Conservation (phyloP, 1,284 basidiomycete species). For the Puccinia triticina region DNA sequence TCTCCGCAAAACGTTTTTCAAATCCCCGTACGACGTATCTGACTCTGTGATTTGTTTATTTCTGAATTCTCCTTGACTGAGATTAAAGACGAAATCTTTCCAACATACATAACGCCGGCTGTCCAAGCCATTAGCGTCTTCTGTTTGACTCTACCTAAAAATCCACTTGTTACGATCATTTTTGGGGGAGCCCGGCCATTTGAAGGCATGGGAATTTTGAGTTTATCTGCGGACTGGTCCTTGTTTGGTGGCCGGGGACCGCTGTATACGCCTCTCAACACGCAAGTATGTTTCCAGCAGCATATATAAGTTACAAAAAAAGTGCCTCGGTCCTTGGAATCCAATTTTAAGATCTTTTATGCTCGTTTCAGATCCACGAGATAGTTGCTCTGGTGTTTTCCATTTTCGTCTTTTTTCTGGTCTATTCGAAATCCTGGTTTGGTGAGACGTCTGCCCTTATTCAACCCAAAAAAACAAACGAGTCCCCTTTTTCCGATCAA, state of each 20-base stretch:
- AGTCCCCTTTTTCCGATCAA: too few species aligned
- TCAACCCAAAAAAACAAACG: too few species aligned
- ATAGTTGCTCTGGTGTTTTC: conserved; percentile 23
- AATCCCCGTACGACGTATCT: too few species aligned
- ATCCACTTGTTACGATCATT: neutral
- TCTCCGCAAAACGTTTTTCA: neutral
- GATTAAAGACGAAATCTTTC: conserved; percentile 29
- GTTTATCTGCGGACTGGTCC: conserved; percentile 37
- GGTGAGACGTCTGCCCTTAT: conserved; percentile 6
- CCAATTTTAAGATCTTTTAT: neutral
- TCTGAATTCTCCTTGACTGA: neutral
- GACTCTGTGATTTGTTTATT: neutral
- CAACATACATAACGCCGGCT: conserved; percentile 35
- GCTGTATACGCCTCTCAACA: conserved; percentile 12
- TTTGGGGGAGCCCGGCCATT: conserved; percentile 42
- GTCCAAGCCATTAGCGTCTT: conserved; percentile 45
- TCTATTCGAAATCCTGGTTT: conserved; percentile 42
- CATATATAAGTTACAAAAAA: neutral
- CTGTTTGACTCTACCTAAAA: conserved; percentile 36
- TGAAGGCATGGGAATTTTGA: conserved; percentile 40
- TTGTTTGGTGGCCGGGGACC: conserved; percentile 26
- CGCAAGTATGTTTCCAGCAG: conserved; percentile 35
- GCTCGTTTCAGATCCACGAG: conserved; percentile 14
- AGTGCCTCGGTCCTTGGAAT: neutral
- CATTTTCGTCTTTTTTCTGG: conserved; percentile 13